Evolutionary conservation across 2,329 filamentous ascomycete species (phyloP), one percentile per base, ranked within the genome.

Genomic region (Fusarium begoniae): DNA sequence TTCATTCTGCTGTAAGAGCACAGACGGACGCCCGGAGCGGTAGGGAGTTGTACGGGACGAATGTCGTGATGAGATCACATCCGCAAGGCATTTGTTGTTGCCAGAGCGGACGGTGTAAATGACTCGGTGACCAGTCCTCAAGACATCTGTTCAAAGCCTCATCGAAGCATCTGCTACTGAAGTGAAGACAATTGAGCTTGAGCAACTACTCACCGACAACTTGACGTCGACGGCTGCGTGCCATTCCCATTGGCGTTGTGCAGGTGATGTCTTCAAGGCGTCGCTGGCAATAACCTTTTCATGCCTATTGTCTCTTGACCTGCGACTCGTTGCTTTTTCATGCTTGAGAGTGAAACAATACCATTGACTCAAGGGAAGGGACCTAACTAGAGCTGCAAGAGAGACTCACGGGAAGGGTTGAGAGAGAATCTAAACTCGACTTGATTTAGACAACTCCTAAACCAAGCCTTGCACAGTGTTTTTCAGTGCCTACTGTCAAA

Each of bases 1-100:
- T 68, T 56, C 58, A 72, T 74, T 72, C 63, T 70, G 54, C 47
- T 58, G 43, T 15, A 40, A 69, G 71, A 69, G 72, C 72, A 74
- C 71, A 74, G 72, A 66, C 54, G 54, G 54, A 69, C 48, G 68
- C 63, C 58, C 47, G 44, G 48, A 66, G 56, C n/a, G 28, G 54
- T 17, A 38, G 51, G 61, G 57, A 62, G 63, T 48, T 45, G 61
- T 41, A 61, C 7, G 24, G 24, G 37, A 50, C 24, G 59, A 28
- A 28, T 41, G n/a, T 43, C 30, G 32, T 30, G 50, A 67, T 50
- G 38, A 63, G 37, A 66, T 53, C 40, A 47, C 45, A 66, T 66
- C 44, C 44, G 60, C 37, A 41, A 62, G 41, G 32, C 51, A 18
- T 57, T 59, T 62, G 41, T 55, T 43, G 41, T 66, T 47, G 55